phyloP scores from a whole-genome alignment of 2,329 filamentous ascomycete genomes.

The Fusarium sp. region DNA sequence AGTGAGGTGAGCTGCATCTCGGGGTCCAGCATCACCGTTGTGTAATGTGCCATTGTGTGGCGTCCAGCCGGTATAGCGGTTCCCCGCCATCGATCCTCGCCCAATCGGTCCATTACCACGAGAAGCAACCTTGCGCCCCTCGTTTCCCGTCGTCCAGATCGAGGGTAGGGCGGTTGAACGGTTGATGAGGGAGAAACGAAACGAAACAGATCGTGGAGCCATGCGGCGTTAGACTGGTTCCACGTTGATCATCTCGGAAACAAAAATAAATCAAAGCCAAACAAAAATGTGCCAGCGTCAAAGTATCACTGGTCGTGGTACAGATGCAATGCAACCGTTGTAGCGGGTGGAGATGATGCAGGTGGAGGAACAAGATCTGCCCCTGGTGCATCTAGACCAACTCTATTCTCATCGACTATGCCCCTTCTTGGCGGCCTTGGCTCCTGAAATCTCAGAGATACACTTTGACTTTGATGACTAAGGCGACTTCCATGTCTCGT shows the following conservation, averaged over 20 bases:
- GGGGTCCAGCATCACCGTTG: not conserved
- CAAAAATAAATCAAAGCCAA: not conserved
- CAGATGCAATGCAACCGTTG: not conserved
- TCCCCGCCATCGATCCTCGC: not conserved
- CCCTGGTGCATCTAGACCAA: not conserved
- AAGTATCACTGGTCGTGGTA: not conserved
- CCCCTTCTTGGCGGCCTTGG: not conserved
- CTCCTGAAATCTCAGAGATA: not conserved
- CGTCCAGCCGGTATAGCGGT: not conserved
- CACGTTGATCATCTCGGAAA: not conserved
- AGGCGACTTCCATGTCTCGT: not conserved
- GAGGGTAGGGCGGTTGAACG: not conserved
- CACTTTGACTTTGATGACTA: not conserved
- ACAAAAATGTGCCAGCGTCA: not conserved
- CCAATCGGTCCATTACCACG: not conserved
- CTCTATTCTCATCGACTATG: not conserved
- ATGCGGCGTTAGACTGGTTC: not conserved
- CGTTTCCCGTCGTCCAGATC: not conserved
- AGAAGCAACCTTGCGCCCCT: not conserved
- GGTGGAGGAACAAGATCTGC: not conserved
- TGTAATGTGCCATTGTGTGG: constrained; percentile 15
- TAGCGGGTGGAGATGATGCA: not conserved
- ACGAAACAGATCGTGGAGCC: not conserved
- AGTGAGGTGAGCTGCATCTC: not conserved
- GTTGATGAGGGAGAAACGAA: not conserved